Conservation (phyloP, 495 filamentous ascomycete genomes). For the Aspergillus avenaceus region DNA sequence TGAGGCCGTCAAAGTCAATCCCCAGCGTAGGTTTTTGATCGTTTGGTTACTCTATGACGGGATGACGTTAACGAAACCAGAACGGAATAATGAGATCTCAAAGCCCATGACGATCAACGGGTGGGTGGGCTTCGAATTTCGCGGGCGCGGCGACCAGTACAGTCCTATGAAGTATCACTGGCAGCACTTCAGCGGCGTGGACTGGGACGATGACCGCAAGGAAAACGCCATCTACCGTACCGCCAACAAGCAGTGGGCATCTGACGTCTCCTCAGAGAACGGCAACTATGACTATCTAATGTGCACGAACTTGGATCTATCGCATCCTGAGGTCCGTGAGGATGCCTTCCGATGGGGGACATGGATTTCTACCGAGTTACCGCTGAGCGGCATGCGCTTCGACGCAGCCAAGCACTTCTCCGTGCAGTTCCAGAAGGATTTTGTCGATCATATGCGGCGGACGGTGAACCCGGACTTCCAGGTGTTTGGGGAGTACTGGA, state of each 20-base stretch:
- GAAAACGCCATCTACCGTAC: constrained; percentile 66
- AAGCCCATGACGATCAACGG: constrained; percentile 58
- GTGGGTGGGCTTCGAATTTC: constrained; percentile 67
- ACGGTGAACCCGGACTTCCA: constrained; percentile 52
- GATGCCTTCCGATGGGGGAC: constrained; percentile 65
- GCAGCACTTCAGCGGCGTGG: constrained; percentile 68
- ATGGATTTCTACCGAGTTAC: constrained; percentile 58
- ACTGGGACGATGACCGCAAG: constrained; percentile 57
- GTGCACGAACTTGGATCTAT: constrained; percentile 64
- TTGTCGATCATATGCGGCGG: constrained; percentile 50
- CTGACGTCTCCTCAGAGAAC: constrained; percentile 59
- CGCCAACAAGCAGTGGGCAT: constrained; percentile 59
- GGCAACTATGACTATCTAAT: constrained; percentile 74
- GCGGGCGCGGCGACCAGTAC: constrained; percentile 55
- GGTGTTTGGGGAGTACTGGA: constrained; percentile 74
- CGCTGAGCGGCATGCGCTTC: constrained; percentile 64
- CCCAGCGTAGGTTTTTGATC: constrained; percentile 37
- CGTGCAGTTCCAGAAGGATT: constrained; percentile 56
- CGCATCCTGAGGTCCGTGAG: constrained; percentile 57
- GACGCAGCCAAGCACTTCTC: constrained; percentile 74
- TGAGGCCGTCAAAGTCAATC: constrained; percentile 58
- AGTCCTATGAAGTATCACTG: constrained; percentile 62
- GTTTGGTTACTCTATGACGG: too few relatives aligned
- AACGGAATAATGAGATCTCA: constrained; percentile 52
- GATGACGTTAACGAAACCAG: constrained; percentile 20